Evolutionary conservation across 805 yeast genomes (phyloP), one percentile per base, ranked within the genome.

Genomic region (Kluyveromyces nonfermentans): DNA sequence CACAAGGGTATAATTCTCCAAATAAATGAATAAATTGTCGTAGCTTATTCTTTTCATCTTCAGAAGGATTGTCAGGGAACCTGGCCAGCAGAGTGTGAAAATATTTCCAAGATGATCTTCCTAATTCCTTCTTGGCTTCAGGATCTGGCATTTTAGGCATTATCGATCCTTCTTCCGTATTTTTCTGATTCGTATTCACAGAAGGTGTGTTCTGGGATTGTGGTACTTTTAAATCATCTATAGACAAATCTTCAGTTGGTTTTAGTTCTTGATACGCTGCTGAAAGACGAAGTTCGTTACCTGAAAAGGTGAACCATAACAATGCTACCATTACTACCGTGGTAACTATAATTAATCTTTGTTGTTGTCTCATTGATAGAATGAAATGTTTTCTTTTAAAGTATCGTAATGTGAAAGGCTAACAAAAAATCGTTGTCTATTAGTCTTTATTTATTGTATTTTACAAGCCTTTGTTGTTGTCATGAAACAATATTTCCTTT

Each of bases 61-160:
- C 52, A 1, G 80, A 64, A 16, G 98, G 98, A 20, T 67, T 65
- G 36, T 84, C 96, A 0, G 98, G 97, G 58, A 85, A 93, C 57
- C 96, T 74, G 1, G 97, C 95, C 40, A 93, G 69, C 30, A 89
- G 80, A 0, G 97, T 90, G 64, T 93, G 98, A 57, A 93, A 78
- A 35, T 90, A 67, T 57, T 76, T 85, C 98, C 98, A 90, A 0
- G 95, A 80, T 0, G 97, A 83, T 46, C 85, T 75, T 1, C 98
- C 98, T 6, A 90, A 73, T 55, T 85, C 93, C 1, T 94, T 93
- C 50, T 68, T 68, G 8, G 62, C 60, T 22, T 57, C 56, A 51
- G 80, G 88, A 62, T 90, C 90, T 14, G 84, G 84, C 95, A 93
- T 88, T 52, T 85, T 77, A 6, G 95, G 95, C 98, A 93, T 93